Conservation (phyloP, 768 basidiomycete genomes). For the Boletus coccyginus region DNA sequence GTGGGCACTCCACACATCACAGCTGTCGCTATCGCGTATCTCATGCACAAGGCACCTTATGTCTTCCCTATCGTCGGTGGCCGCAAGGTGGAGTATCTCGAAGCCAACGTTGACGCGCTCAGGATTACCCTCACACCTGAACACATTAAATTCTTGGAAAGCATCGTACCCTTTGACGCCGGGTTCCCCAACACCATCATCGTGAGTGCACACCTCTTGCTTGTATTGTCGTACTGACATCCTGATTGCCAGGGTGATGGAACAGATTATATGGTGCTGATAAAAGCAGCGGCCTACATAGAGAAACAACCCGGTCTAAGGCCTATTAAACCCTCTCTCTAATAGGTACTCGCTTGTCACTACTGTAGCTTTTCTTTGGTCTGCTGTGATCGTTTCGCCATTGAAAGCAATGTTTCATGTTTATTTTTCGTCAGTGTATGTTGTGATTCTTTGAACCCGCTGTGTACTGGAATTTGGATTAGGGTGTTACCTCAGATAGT, state of each 20-base stretch:
- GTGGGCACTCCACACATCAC: constrained; percentile 35
- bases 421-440: not conserved
- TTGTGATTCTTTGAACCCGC: not conserved
- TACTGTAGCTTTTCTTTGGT: not conserved
- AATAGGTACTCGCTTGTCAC: not conserved
- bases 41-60: constrained; percentile 42
- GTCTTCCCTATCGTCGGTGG: constrained; percentile 43
- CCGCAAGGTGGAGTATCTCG: constrained; percentile 40
- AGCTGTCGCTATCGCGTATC: constrained; percentile 40
- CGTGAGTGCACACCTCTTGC: constrained; percentile 18
- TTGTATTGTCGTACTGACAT: not conserved
- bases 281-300: constrained; percentile 11
- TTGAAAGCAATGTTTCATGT: not conserved
- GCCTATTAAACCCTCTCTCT: constrained; percentile 9
- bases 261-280: constrained; percentile 14
- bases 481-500: too few relatives aligned
- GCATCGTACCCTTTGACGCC: constrained; percentile 32
- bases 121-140: constrained; percentile 34
- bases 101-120: constrained; percentile 41
- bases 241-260: constrained; percentile 24
- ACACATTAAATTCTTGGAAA: constrained; percentile 38
- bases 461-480: not conserved
- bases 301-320: constrained; percentile 17
- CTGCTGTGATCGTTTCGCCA: not conserved
- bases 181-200: constrained; percentile 37